Base-by-base conservation (phyloP, 805 yeast species). In the Myxozyma melibiosi region DNA sequence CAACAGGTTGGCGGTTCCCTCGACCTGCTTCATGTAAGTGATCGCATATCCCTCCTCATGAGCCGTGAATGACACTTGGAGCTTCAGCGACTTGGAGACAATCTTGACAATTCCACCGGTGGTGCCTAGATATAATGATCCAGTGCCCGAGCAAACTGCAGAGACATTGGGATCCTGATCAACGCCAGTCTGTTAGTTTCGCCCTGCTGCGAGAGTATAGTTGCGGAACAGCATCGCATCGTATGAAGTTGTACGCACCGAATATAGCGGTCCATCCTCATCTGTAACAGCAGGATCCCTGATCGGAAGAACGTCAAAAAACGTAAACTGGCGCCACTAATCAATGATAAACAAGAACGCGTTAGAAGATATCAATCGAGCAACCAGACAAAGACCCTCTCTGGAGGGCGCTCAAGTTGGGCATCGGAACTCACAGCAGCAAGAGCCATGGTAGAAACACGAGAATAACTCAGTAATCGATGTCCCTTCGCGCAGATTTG, bases 301-400 rank as follows among this genome's bases (percentile, higher is more conserved):
- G 18, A 94, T 86, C 4, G 97, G 97, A 0, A 84, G 78, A 35
- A 82, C 78, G 51, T 90, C 96, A 70, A 87, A 90, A 71, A 92
- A 87, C 59, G 88, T 89, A 72, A 92, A 88, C 67, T 88, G 96
- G 58, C 92, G 77, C 91, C 91, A 87, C 72, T 71, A 44, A 22
- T 24, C 5, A 20, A 16, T 13, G 7, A 18, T 7, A 27, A 37
- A 8, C 14, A n/a, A n/a, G n/a, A n/a, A n/a, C 20, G 7, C 25
- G 37, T 38, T 18, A 18, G 42, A 22, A 7, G 33, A 8, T 16
- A 18, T 30, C 33, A 7, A 30, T 30, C 33, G 11, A 30, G 11
- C 11, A 30, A 30, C 33, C 7, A 8, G 11, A 8, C 33, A 30
- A 30, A 8, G 7, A 11, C 14, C 14, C 11, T 33, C 37, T 11